Percentiles rank a stretch among this genome's conserved stretches.
These are phyloP conservation scores for Plectosphaerella cucumerina DNA, from an alignment of 2,329 filamentous ascomycete genomes.

Conservation along the genomic window DNA sequence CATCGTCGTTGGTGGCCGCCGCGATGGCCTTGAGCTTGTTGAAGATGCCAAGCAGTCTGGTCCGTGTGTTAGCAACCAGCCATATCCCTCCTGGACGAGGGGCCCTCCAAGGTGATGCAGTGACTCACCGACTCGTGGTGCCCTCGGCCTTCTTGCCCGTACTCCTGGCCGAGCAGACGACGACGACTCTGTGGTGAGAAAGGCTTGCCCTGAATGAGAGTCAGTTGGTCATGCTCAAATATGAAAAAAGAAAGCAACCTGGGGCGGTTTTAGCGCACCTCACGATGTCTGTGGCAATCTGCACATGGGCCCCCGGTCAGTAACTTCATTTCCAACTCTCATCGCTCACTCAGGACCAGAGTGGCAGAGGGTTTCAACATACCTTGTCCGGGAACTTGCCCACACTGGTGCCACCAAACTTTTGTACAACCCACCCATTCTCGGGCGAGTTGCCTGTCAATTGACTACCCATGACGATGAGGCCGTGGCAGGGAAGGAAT, in stretches of 20 bases:
- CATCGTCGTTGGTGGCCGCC: conserved; percentile 46
- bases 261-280: conserved; percentile 30
- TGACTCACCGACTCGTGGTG: conserved; percentile 85
- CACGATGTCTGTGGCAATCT: conserved; percentile 68
- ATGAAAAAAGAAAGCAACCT: conserved; percentile 5
- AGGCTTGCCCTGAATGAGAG: conserved; percentile 49
- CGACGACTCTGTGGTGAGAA: conserved; percentile 69
- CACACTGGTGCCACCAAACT: conserved; percentile 92
- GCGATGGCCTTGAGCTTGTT: conserved; percentile 51
- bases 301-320: not conserved
- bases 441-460: conserved; percentile 25
- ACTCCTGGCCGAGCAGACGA: conserved; percentile 94
- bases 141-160: conserved; percentile 92
- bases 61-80: conserved; percentile 1
- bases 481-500: not conserved
- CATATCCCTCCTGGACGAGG: not conserved
- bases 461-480: conserved; percentile 9
- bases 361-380: conserved; percentile 16
- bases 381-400: conserved; percentile 83
- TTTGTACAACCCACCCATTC: conserved; percentile 80
- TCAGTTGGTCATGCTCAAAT: conserved; percentile 12
- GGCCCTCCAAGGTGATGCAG: conserved; percentile 4
- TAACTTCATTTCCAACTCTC: too few relatives aligned
- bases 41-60: conserved; percentile 56
- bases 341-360: not conserved